Base-by-base conservation (phyloP, 441 rosid species). In the Viola pubescens region DNA sequence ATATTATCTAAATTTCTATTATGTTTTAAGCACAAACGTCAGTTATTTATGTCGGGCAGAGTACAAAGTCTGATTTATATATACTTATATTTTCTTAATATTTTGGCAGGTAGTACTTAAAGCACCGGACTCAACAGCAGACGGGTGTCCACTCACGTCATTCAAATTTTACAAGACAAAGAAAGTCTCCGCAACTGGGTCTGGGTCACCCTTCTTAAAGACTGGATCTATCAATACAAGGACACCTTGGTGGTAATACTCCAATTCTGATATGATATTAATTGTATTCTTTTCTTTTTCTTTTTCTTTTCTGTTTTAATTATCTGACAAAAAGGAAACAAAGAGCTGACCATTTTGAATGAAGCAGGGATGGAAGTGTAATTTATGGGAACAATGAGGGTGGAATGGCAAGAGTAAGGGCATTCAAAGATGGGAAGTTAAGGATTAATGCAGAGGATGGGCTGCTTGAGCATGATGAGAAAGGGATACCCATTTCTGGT, bases 361-460 rank as follows among this genome's bases (percentile, higher is more conserved):
- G 12, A 44, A 13, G 9, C 48, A 87, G 91, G 91, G 91, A 87
- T 63, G 89, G 82, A 46, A 87, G 91, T 69, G 89, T 78, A 10
- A 66, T 87, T 14, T 84, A 87, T 60, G 95, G 95, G 61, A 87
- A 79, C 46, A 70, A 82, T 7, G 80, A 78, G 8, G 68, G 70
- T 0, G 86, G 84, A 12, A 74, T 81, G 89, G 77, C 70, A 60
- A 80, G 78, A 64, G 91, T 84, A 40, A 79, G 91, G 63, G 75
- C 78, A 49, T 87, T 82, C 79, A 77, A 77, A 71, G 86, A 77
- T 41, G 95, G 91, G n/a, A 84, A 81, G 76, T 67, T 87, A 54
- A 82, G 66, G 72, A 61, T 84, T 26, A 26, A 26, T 16, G 70
- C 70, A 5, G 73, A 54, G 13, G 79, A 80, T 70, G 86, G 82